Conservation (phyloP, 768 basidiomycete species). For the Baorangia bicolor region DNA sequence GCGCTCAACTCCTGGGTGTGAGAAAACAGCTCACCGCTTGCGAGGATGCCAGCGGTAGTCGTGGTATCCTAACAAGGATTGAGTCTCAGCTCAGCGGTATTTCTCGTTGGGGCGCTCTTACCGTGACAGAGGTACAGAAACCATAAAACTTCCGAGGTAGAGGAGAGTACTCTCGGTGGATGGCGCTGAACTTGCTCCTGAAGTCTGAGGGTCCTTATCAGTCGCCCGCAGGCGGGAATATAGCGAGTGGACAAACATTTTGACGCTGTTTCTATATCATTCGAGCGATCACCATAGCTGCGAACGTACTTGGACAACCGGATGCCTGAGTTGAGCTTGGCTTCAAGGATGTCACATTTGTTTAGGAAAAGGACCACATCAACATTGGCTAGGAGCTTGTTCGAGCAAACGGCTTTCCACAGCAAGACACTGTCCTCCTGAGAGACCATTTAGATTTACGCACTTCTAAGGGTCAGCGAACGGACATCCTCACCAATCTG, state of each 20-base stretch:
- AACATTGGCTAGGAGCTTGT: slow-evolving; percentile 66
- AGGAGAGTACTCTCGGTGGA: slow-evolving; percentile 74
- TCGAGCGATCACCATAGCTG: slow-evolving; percentile 66
- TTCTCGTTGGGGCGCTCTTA: slow-evolving; percentile 25
- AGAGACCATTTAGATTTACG: neutral
- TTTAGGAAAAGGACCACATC: slow-evolving; percentile 80
- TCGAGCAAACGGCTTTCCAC: slow-evolving; percentile 72
- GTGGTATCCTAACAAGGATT: slow-evolving; percentile 51
- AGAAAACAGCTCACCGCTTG: slow-evolving; percentile 52
- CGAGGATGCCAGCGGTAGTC: slow-evolving; percentile 74
- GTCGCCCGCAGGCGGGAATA: neutral
- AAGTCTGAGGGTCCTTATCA: slow-evolving; percentile 47
- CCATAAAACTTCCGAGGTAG: slow-evolving; percentile 74
- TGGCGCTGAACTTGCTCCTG: slow-evolving; percentile 68
- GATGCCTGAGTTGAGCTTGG: slow-evolving; percentile 65
- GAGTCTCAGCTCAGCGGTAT: neutral
- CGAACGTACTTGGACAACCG: slow-evolving; percentile 66
- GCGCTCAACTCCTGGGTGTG: neutral
- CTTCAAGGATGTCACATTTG: slow-evolving; percentile 73
- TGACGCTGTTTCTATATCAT: slow-evolving; percentile 66
- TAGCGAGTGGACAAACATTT: slow-evolving; percentile 48
- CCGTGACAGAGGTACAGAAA: slow-evolving; percentile 76
- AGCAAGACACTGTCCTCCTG: slow-evolving; percentile 77
- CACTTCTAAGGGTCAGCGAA: neutral
- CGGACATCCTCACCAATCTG: slow-evolving; percentile 39